These are phyloP conservation scores for Sphaceloma murrayae DNA, from an alignment of 2,329 filamentous ascomycete species.

Conservation along the genomic window DNA sequence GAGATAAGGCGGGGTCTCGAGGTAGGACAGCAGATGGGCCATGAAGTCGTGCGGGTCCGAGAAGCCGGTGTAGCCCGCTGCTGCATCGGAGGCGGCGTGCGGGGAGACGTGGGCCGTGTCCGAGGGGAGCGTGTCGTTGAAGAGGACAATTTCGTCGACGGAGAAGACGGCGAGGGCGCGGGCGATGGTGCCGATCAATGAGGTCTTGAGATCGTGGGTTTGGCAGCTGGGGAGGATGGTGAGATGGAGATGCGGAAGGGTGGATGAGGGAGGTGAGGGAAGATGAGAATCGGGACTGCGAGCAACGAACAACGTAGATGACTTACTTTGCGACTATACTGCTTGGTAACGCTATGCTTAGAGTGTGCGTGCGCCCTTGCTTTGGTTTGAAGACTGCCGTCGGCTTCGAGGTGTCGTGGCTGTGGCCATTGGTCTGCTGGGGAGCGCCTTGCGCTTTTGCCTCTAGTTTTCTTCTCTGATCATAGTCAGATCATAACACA, in stretches of 20 bases:
- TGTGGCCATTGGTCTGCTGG: constrained; percentile 1
- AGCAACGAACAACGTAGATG: neutral
- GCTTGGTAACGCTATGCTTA: constrained; percentile 69
- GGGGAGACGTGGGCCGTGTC: constrained; percentile 21
- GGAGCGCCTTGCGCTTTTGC: neutral
- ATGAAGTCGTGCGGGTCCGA: constrained; percentile 72
- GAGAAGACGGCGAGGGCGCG: constrained; percentile 74
- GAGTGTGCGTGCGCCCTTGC: constrained; percentile 58
- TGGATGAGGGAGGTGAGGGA: constrained; percentile 5
- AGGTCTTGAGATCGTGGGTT: constrained; percentile 66
- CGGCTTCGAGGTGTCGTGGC: constrained; percentile 52
- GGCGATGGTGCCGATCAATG: constrained; percentile 64
- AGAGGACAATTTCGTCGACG: constrained; percentile 75
- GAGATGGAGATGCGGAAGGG: constrained; percentile 3
- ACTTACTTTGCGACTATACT: constrained; percentile 66
- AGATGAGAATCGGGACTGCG: constrained; percentile 12
- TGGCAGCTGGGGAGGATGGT: constrained; percentile 44
- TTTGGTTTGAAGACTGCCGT: constrained; percentile 58
- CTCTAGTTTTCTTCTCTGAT: constrained; percentile 1
- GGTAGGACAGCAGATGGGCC: constrained; percentile 66
- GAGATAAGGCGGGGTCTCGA: constrained; percentile 77
- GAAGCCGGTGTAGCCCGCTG: constrained; percentile 53
- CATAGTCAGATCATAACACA: neutral
- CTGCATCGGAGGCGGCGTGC: constrained; percentile 27
- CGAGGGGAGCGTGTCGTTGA: constrained; percentile 58